phyloP scores from a whole-genome alignment of 1,284 basidiomycete species.

The Singerocomus rubriflavus region DNA sequence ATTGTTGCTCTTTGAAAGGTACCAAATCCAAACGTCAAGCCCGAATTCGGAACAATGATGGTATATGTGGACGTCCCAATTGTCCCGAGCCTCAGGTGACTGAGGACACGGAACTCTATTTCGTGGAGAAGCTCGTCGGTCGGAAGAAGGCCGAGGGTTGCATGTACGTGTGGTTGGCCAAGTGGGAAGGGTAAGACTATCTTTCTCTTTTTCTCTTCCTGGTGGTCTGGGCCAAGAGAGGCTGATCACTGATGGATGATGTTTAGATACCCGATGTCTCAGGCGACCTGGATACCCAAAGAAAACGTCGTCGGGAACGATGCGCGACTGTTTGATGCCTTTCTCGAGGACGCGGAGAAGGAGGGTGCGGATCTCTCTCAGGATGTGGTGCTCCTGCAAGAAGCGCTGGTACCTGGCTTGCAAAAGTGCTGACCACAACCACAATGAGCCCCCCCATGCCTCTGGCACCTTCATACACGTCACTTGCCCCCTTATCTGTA shows the following conservation, averaged over 20 bases:
- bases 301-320: slow-evolving; percentile 25
- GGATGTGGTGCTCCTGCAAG: slow-evolving; percentile 16
- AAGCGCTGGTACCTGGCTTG: slow-evolving; percentile 22
- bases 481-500: no score
- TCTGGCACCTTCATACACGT: no score
- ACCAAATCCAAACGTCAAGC: slow-evolving; percentile 13
- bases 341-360: slow-evolving; percentile 13
- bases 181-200: slow-evolving; percentile 35
- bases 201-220: neutral
- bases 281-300: slow-evolving; percentile 31
- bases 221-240: no score
- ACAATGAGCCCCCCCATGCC: no score
- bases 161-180: slow-evolving; percentile 33
- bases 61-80: slow-evolving; percentile 25
- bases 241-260: no score
- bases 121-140: slow-evolving; percentile 35
- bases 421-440: neutral
- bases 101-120: slow-evolving; percentile 18
- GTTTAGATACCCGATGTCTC: slow-evolving; percentile 28
- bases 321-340: slow-evolving; percentile 13
- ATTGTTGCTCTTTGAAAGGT: slow-evolving; percentile 6
- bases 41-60: neutral
- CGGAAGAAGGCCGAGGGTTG: slow-evolving; percentile 19
- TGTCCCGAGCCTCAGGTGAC: slow-evolving; percentile 19
- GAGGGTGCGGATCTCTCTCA: slow-evolving; percentile 20